Conservation (phyloP, 2,329 filamentous ascomycete genomes). For the Trichoderma koningiopsis region DNA sequence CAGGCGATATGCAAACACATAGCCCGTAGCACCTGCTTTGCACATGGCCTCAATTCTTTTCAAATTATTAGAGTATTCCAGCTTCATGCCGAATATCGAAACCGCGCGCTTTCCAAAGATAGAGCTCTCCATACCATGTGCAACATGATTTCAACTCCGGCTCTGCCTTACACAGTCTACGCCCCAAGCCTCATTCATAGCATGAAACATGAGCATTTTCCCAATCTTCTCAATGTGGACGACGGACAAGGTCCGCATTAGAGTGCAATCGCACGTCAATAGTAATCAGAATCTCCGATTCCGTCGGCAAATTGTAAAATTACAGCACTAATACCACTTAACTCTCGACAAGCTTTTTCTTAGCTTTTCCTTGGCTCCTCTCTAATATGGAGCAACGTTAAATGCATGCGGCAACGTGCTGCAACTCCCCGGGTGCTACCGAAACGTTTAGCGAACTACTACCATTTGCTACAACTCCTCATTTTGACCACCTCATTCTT, state of each 20-base stretch:
- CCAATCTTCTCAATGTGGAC: background rate
- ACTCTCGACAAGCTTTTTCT: background rate
- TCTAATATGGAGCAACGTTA: slow-evolving; percentile 5
- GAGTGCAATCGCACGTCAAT: background rate
- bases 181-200: background rate
- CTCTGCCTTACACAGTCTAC: background rate
- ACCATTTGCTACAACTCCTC: background rate
- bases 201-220: background rate
- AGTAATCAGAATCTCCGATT: background rate
- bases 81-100: background rate
- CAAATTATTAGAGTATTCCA: too few relatives aligned
- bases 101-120: background rate
- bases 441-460: background rate
- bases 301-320: background rate
- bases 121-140: background rate
- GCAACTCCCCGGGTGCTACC: background rate
- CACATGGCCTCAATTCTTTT: too few relatives aligned
- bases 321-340: background rate
- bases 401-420: background rate
- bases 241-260: background rate
- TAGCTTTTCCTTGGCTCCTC: background rate
- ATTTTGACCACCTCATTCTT: background rate
- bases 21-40: too few relatives aligned
- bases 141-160: background rate
- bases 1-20: too few relatives aligned